A percentile compares a stretch with the other conserved stretches of the same genome.
Evolutionary conservation across 1,284 basidiomycete genomes (phyloP).

Genomic region (Ceratorhiza oryzae-sativae): DNA sequence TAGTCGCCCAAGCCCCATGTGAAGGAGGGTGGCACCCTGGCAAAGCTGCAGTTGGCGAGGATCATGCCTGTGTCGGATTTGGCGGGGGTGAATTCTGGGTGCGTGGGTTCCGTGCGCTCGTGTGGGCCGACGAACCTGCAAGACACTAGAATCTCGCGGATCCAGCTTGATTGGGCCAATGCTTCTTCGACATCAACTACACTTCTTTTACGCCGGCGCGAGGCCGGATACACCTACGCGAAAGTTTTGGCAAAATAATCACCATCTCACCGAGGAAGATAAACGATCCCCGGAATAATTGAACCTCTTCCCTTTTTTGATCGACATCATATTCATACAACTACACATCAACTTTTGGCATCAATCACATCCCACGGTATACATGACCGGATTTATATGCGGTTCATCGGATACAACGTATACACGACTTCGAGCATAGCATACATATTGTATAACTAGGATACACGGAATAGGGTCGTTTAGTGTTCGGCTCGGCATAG

Average conservation of each 20-base stretch:
- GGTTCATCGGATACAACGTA: constrained; percentile 2
- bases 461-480: constrained; percentile 11
- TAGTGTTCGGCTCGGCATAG: background rate
- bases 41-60: constrained; percentile 45
- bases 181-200: background rate
- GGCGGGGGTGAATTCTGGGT: constrained; percentile 51
- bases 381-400: background rate
- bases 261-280: background rate
- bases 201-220: constrained; percentile 1
- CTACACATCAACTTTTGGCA: background rate
- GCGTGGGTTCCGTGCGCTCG: constrained; percentile 50
- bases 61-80: constrained; percentile 51
- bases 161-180: background rate
- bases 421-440: constrained; percentile 8
- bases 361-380: background rate
- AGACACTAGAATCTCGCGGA: background rate
- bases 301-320: background rate
- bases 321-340: background rate
- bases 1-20: constrained; percentile 49
- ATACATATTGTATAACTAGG: constrained; percentile 31
- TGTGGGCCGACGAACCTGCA: constrained; percentile 29
- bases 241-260: background rate
- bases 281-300: constrained; percentile 6
- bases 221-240: background rate
- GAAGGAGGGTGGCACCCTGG: constrained; percentile 46